These are phyloP conservation scores for Boletus eberwhitei DNA, from an alignment of 768 basidiomycete species.

Conservation along the genomic window DNA sequence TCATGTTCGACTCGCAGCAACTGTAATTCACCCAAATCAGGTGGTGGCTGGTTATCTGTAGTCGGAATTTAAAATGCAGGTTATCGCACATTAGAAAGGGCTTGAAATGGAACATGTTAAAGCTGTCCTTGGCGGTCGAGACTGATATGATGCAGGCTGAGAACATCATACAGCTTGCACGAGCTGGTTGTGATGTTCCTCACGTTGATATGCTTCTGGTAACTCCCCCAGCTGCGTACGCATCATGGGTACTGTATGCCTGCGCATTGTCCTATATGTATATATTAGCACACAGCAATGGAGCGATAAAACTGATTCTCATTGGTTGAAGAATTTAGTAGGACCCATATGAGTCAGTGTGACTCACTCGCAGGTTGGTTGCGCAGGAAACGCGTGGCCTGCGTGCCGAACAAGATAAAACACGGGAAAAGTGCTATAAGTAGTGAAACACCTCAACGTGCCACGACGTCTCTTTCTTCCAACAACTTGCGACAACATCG, in stretches of 20 bases:
- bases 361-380: neutral
- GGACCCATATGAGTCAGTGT: too few species aligned
- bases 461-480: neutral
- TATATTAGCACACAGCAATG: neutral
- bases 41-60: conserved; percentile 60
- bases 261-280: neutral
- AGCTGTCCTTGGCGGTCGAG: neutral
- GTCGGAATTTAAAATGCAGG: too few species aligned
- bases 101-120: too few species aligned
- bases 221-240: neutral
- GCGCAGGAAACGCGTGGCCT: neutral
- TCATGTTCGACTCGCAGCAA: conserved; percentile 54
- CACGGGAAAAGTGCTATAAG: conserved; percentile 2
- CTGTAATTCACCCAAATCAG: conserved; percentile 89
- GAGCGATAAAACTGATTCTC: neutral
- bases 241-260: too few species aligned
- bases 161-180: conserved; percentile 50
- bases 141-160: conserved; percentile 28
- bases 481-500: neutral
- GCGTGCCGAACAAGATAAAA: neutral
- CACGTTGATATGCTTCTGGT: conserved; percentile 15
- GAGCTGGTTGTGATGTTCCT: conserved; percentile 52
- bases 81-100: too few species aligned
- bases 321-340: neutral
- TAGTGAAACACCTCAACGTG: neutral